These are phyloP conservation scores for Diaporthe caulivora DNA, from an alignment of 2,329 filamentous ascomycete genomes.

Conservation along the genomic window DNA sequence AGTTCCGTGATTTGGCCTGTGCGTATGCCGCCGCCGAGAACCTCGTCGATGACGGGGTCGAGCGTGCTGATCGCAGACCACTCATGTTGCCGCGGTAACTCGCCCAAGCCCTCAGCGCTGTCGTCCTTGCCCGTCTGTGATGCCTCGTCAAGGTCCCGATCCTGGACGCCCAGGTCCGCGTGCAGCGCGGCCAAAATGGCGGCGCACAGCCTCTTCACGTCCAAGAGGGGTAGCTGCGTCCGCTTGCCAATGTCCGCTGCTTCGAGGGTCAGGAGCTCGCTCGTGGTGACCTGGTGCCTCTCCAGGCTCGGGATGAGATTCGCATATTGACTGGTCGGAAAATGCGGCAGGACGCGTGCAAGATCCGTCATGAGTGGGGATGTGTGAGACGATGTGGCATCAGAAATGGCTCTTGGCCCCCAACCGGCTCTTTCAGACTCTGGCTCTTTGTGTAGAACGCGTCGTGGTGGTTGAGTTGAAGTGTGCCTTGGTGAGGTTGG, in stretches of 20 bases:
- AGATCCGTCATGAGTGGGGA: conserved; percentile 82
- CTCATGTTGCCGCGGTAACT: conserved; percentile 39
- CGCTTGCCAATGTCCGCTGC: conserved; percentile 86
- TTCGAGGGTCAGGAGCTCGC: conserved; percentile 88
- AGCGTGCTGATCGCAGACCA: conserved; percentile 82
- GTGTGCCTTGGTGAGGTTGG: not conserved
- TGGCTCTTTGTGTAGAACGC: not conserved
- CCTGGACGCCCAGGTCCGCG: conserved; percentile 63
- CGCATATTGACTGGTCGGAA: conserved; percentile 77
- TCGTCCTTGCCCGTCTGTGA: conserved; percentile 34
- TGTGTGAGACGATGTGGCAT: conserved; percentile 30
- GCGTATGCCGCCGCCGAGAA: conserved; percentile 83
- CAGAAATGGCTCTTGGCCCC: not conserved
- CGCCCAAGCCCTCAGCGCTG: not conserved
- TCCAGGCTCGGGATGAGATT: conserved; percentile 86
- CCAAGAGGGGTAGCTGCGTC: conserved; percentile 83
- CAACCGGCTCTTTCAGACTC: not conserved
- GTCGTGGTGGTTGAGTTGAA: not conserved
- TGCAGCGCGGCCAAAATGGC: conserved; percentile 78
- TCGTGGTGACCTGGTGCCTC: conserved; percentile 79
- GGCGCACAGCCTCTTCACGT: conserved; percentile 80
- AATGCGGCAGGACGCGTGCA: conserved; percentile 82
- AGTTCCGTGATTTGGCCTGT: conserved; percentile 88
- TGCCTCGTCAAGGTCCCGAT: conserved; percentile 39
- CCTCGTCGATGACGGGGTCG: conserved; percentile 76